phyloP scores from a whole-genome alignment of 768 basidiomycete species.

The Saitozyma podzolica region DNA sequence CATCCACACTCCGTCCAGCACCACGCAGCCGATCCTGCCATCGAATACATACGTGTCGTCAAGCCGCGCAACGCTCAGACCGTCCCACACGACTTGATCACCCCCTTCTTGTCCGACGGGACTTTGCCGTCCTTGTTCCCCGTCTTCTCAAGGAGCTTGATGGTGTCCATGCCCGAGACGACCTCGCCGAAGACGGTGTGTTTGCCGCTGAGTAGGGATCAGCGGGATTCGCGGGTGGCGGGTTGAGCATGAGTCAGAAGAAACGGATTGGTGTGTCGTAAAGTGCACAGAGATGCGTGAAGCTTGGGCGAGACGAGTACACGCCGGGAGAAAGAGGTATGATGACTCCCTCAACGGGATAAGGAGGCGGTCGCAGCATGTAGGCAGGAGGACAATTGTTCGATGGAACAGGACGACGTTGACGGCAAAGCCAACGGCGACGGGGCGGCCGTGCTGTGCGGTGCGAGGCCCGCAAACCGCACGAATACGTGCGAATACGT shows the following conservation, averaged over 20 bases:
- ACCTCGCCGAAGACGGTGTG: conserved; percentile 70
- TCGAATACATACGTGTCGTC: no score
- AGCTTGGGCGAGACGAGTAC: neutral
- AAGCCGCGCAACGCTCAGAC: conserved; percentile 15
- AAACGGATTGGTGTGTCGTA: no score
- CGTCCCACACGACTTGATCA: conserved; percentile 21
- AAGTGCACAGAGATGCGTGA: neutral
- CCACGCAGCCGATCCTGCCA: no score
- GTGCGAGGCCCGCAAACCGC: no score
- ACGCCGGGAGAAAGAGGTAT: neutral
- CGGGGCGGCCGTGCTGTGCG: no score
- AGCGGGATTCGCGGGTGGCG: neutral
- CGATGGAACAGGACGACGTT: no score
- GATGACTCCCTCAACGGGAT: no score
- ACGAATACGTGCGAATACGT: neutral
- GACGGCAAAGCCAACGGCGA: no score
- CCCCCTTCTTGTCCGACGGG: conserved; percentile 24
- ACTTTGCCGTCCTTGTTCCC: conserved; percentile 37
- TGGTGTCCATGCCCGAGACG: conserved; percentile 64
- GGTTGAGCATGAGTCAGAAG: no score
- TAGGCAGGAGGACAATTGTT: no score
- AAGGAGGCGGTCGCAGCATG: no score
- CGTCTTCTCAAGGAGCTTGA: conserved; percentile 61
- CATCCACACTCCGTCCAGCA: no score
- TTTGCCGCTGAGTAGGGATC: conserved; percentile 52